Conservation (phyloP, 176 grass and related monocot genomes). For the Zoysia japonica region DNA sequence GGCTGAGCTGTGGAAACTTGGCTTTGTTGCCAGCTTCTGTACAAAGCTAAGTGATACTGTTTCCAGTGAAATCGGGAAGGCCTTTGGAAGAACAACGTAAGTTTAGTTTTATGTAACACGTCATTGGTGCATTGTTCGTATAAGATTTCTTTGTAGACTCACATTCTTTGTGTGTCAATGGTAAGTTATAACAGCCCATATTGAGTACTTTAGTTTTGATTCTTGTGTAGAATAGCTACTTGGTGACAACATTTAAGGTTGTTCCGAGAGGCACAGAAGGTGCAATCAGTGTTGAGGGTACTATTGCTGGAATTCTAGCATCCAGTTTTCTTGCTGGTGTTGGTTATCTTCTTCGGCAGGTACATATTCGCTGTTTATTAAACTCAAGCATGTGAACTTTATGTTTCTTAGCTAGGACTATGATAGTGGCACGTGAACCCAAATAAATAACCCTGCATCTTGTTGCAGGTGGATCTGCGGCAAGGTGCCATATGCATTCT, state of each 20-base stretch:
- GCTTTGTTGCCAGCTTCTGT: conserved; percentile 92
- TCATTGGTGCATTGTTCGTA: background rate
- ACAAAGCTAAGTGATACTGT: conserved; percentile 90
- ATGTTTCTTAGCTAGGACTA: background rate
- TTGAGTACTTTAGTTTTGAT: conserved; percentile 29
- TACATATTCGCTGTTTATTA: conserved; percentile 27
- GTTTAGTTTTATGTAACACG: conserved; percentile 28
- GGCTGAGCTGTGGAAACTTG: conserved; percentile 70
- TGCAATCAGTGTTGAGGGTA: conserved; percentile 87
- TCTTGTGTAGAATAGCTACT: conserved; percentile 76
- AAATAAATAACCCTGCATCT: background rate
- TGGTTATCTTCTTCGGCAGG: conserved; percentile 80
- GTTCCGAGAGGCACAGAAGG: conserved; percentile 90
- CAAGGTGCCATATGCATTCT: conserved; percentile 69
- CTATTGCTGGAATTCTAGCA: conserved; percentile 77
- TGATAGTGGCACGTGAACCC: background rate
- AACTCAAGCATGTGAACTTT: background rate
- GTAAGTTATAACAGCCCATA: background rate
- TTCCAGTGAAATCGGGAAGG: conserved; percentile 96
- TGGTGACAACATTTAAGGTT: conserved; percentile 87
- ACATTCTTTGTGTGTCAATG: background rate
- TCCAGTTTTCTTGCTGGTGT: conserved; percentile 61
- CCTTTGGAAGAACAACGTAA: conserved; percentile 88
- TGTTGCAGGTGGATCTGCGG: conserved; percentile 57
- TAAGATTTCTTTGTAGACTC: background rate